Conservation (phyloP, 192 early-diverging fungal species). For the Globomyces pollinis-pini region DNA sequence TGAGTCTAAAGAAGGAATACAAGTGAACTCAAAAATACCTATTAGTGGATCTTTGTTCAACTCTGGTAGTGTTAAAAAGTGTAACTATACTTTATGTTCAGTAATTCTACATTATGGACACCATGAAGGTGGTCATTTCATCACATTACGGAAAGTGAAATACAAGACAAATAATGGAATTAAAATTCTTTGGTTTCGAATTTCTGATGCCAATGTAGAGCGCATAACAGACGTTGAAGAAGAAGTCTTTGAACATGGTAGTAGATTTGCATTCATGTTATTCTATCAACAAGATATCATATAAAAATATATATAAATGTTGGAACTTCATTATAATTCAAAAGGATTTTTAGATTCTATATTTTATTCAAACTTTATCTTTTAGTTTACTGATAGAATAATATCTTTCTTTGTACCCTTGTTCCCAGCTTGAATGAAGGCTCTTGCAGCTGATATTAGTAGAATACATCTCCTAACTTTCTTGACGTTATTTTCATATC, state of each 20-base stretch:
- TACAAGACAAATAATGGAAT: conserved; percentile 5
- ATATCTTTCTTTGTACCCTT: too few species aligned
- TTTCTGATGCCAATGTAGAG: conserved; percentile 52
- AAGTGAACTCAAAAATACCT: conserved; percentile 9
- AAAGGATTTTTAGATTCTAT: too few species aligned
- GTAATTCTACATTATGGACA: conserved; percentile 79
- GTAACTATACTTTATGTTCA: conserved; percentile 63
- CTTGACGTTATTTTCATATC: not conserved
- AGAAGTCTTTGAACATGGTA: conserved; percentile 38
- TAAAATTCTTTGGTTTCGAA: conserved; percentile 48
- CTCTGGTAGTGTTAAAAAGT: too few species aligned
- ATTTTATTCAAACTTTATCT: too few species aligned
- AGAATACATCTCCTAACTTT: not conserved
- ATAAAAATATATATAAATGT: too few species aligned
- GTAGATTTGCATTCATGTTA: conserved; percentile 39
- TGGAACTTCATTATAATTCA: too few species aligned
- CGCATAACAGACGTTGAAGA: conserved; percentile 28
- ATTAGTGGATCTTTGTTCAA: too few species aligned
- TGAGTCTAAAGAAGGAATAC: not conserved
- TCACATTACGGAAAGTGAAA: conserved; percentile 61
- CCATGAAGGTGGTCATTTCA: conserved; percentile 88
- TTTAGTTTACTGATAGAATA: too few species aligned
- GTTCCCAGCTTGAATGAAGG: too few species aligned
- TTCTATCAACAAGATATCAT: conserved; percentile 55
- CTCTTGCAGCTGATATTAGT: not conserved